These are phyloP conservation scores for Hypoxylon cercidicola DNA, from an alignment of 495 filamentous ascomycete species.

Conservation along the genomic window DNA sequence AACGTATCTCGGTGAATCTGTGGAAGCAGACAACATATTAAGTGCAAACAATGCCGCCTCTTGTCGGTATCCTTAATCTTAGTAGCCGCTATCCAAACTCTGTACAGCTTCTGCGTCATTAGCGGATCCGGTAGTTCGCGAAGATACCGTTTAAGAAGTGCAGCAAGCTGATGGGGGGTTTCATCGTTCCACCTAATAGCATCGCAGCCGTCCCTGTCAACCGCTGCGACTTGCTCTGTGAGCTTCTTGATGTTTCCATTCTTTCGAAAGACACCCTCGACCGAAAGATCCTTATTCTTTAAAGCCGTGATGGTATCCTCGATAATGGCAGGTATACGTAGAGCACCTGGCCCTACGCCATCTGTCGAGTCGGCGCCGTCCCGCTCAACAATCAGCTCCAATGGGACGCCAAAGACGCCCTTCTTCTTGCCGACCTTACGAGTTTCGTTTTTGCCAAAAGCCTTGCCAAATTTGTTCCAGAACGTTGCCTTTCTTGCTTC, in stretches of 20 bases:
- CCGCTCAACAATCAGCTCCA: slow-evolving; percentile 87
- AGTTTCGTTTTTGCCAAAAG: slow-evolving; percentile 82
- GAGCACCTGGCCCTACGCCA: slow-evolving; percentile 89
- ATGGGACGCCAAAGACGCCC: slow-evolving; percentile 87
- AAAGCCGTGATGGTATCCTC: slow-evolving; percentile 93
- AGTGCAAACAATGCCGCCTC: slow-evolving; percentile 84
- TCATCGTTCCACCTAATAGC: slow-evolving; percentile 84
- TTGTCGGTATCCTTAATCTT: slow-evolving; percentile 89
- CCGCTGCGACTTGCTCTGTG: slow-evolving; percentile 80
- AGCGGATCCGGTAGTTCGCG: slow-evolving; percentile 94
- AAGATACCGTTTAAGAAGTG: slow-evolving; percentile 94
- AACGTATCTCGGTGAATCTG: slow-evolving; percentile 93
- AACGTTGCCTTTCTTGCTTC: slow-evolving; percentile 93
- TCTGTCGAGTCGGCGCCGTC: slow-evolving; percentile 96
- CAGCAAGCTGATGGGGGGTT: slow-evolving; percentile 91
- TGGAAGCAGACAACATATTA: slow-evolving; percentile 92
- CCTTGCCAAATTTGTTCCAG: slow-evolving; percentile 97
- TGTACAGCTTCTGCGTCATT: slow-evolving; percentile 93
- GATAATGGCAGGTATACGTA: slow-evolving; percentile 87
- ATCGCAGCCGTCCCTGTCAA: slow-evolving; percentile 83
- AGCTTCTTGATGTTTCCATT: slow-evolving; percentile 96
- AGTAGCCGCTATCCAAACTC: slow-evolving; percentile 87
- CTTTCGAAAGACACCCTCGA: slow-evolving; percentile 99
- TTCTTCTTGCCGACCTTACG: slow-evolving; percentile 88
- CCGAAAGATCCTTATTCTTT: slow-evolving; percentile 98